Conservation (phyloP, 2,329 filamentous ascomycete species). For the Hypoxylon sp. region DNA sequence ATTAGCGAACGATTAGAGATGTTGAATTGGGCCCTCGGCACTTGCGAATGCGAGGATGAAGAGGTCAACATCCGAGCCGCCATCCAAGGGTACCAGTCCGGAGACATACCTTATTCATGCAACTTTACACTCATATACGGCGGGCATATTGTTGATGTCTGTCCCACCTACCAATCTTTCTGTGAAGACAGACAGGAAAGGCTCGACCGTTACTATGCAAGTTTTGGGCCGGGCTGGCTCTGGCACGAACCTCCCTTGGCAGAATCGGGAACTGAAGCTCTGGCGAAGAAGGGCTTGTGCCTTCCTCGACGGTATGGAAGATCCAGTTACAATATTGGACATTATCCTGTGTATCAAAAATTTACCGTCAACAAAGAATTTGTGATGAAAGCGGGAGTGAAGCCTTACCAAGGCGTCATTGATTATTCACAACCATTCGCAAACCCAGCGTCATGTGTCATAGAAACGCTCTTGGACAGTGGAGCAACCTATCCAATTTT, state of each 20-base stretch:
- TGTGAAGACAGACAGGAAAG: slow-evolving; percentile 56
- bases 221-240: slow-evolving; percentile 60
- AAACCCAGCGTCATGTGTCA: slow-evolving; percentile 41
- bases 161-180: slow-evolving; percentile 58
- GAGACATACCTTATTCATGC: slow-evolving; percentile 58
- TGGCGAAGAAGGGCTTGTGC: slow-evolving; percentile 55
- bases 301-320: slow-evolving; percentile 39
- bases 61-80: slow-evolving; percentile 60
- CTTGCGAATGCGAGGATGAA: slow-evolving; percentile 56
- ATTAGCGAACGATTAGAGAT: slow-evolving; percentile 55
- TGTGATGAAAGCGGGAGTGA: slow-evolving; percentile 29
- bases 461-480: slow-evolving; percentile 59
- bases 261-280: slow-evolving; percentile 35
- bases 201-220: slow-evolving; percentile 57
- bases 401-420: background rate
- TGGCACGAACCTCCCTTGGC: slow-evolving; percentile 63
- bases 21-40: slow-evolving; percentile 53
- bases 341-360: slow-evolving; percentile 40
- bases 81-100: slow-evolving; percentile 59
- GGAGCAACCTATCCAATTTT: slow-evolving; percentile 61
- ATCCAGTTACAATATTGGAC: slow-evolving; percentile 48
- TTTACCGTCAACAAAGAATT: slow-evolving; percentile 38
- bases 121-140: slow-evolving; percentile 61
- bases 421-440: background rate
- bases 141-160: slow-evolving; percentile 60